Conservation (phyloP, 2,329 filamentous ascomycete genomes). For the Penicillium sp. region DNA sequence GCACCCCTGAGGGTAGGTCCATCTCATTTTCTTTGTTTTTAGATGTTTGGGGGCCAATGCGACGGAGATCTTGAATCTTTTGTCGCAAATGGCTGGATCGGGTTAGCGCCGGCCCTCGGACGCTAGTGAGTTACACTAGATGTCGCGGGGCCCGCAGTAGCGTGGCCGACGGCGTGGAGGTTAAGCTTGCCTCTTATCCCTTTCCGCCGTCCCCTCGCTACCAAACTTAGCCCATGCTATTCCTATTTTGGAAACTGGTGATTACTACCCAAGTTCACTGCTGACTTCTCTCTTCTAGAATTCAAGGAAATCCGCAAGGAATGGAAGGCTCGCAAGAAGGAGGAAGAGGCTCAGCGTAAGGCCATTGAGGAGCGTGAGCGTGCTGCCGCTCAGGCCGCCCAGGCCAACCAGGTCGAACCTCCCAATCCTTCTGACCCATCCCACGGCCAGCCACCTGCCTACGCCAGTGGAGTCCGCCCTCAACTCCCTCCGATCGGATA, state of each 20-base stretch:
- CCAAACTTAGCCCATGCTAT: background rate
- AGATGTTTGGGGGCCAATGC: constrained; percentile 10
- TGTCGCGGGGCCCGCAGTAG: constrained; percentile 56
- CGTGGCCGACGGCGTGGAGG: constrained; percentile 49
- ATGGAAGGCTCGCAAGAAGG: constrained; percentile 99
- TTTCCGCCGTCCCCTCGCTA: constrained; percentile 17
- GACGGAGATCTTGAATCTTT: constrained; percentile 23
- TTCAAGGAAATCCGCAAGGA: constrained; percentile 99
- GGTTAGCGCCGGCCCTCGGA: constrained; percentile 41
- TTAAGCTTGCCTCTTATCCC: constrained; percentile 41
- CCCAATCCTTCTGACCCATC: constrained; percentile 50
- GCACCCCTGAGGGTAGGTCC: constrained; percentile 89
- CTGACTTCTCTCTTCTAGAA: constrained; percentile 57
- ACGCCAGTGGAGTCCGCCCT: constrained; percentile 55
- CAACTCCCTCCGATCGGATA: constrained; percentile 77
- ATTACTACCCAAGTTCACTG: constrained; percentile 5
- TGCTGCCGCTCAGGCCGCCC: constrained; percentile 55
- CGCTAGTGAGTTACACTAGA: constrained; percentile 50
- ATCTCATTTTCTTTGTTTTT: constrained; percentile 7
- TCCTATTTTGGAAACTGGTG: background rate
- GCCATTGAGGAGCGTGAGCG: constrained; percentile 82
- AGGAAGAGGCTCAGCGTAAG: constrained; percentile 87
- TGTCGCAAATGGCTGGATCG: constrained; percentile 40
- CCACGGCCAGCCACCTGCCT: constrained; percentile 45
- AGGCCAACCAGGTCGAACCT: constrained; percentile 47